A percentile compares a stretch with the other conserved stretches of the same genome.
Evolutionary conservation across 768 basidiomycete genomes (phyloP).

Genomic region (Hysterangium stoloniferum): DNA sequence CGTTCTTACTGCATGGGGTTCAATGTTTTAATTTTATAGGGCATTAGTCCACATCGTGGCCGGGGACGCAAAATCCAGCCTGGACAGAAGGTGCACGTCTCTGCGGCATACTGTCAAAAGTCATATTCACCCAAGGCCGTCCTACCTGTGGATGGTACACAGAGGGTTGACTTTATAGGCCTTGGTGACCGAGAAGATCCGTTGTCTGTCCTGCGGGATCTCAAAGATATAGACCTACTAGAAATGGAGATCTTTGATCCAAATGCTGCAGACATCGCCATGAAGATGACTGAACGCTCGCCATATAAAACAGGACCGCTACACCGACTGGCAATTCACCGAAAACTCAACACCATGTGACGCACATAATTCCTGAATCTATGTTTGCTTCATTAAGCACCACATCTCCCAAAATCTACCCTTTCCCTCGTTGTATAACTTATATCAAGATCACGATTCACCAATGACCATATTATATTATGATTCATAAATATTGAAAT

Average conservation of each 20-base stretch:
- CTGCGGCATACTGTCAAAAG: constrained; percentile 12
- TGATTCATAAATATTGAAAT: too few relatives aligned
- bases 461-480: too few relatives aligned
- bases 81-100: constrained; percentile 16
- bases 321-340: too few relatives aligned
- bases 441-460: too few relatives aligned
- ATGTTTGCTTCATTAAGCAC: too few relatives aligned
- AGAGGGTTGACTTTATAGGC: not conserved
- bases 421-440: too few relatives aligned
- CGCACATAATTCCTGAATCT: too few relatives aligned
- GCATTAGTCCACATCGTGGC: not conserved
- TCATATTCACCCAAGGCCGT: constrained; percentile 11
- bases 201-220: not conserved
- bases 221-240: not conserved
- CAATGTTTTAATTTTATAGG: not conserved
- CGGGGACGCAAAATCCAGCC: constrained; percentile 12
- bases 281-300: too few relatives aligned
- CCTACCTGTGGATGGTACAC: not conserved
- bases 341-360: too few relatives aligned
- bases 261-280: not conserved
- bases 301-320: too few relatives aligned
- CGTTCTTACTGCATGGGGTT: not conserved
- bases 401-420: too few relatives aligned
- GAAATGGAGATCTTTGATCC: constrained; percentile 6
- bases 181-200: not conserved